Evolutionary conservation across 2,329 filamentous ascomycete genomes (phyloP).

Genomic region (Chaetothyriales sp.): DNA sequence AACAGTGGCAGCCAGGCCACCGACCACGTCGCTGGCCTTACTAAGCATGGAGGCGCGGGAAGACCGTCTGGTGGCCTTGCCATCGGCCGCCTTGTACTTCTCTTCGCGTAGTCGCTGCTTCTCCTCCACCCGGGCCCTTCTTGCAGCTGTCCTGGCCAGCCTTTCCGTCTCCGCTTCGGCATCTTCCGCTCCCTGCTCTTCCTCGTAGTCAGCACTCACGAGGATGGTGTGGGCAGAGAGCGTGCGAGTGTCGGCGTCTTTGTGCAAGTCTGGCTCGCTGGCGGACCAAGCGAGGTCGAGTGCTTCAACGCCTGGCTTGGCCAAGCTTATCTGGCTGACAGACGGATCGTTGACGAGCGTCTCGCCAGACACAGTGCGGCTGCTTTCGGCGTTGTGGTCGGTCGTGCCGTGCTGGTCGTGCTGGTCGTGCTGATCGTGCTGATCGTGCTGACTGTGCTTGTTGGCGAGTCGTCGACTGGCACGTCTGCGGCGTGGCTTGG

Average conservation of each 20-base stretch:
- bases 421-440: constrained; percentile 14
- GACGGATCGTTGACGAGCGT: constrained; percentile 31
- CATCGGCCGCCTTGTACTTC: constrained; percentile 17
- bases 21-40: constrained; percentile 32
- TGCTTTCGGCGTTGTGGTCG: constrained; percentile 17
- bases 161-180: constrained; percentile 23
- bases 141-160: constrained; percentile 20
- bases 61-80: constrained; percentile 27
- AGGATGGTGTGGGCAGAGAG: background rate
- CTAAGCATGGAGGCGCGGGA: constrained; percentile 31
- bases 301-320: constrained; percentile 29
- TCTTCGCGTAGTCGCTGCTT: constrained; percentile 16
- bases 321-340: constrained; percentile 23
- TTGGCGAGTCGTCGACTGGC: constrained; percentile 7
- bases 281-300: constrained; percentile 25
- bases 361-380: constrained; percentile 19
- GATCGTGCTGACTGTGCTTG: constrained; percentile 10
- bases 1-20: constrained; percentile 32
- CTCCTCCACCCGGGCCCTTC: constrained; percentile 16
- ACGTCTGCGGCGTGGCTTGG: constrained; percentile 15
- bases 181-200: constrained; percentile 11
- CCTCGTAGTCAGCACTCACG: constrained; percentile 1
- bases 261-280: constrained; percentile 6
- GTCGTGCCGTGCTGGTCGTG: constrained; percentile 19
- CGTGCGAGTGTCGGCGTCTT: background rate